phyloP scores from a whole-genome alignment of 1,284 basidiomycete species.

The Phylloporus sp. region DNA sequence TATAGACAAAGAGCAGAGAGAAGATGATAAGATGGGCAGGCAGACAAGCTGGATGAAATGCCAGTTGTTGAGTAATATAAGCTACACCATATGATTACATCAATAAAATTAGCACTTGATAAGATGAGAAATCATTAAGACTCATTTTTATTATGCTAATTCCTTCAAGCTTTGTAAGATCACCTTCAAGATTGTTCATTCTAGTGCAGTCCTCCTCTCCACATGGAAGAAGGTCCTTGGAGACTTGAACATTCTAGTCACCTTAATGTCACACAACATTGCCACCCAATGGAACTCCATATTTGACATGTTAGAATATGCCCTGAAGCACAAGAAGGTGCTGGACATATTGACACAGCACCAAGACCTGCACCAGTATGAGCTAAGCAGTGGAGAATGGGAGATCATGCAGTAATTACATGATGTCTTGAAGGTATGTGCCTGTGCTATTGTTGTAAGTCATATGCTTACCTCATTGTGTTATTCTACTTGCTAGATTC shows the following conservation, averaged over 20 bases:
- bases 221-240: conserved; percentile 6
- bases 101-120: conserved; percentile 6
- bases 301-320: neutral
- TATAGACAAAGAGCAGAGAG: neutral
- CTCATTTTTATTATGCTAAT: neutral
- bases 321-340: neutral
- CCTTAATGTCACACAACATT: conserved; percentile 33
- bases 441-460: no score
- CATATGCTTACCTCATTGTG: no score
- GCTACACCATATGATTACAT: neutral
- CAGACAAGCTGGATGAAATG: conserved; percentile 6
- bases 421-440: no score
- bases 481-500: neutral
- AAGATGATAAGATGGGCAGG: conserved; percentile 7
- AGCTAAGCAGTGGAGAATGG: no score
- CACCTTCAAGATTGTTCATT: conserved; percentile 25
- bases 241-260: conserved; percentile 3
- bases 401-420: no score
- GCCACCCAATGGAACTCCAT: neutral
- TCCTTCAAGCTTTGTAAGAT: conserved; percentile 22
- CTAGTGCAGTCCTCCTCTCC: conserved; percentile 25
- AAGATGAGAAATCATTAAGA: conserved; percentile 5
- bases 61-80: neutral
- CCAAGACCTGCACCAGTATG: no score
- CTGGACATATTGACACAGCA: no score